Base-by-base conservation (phyloP, 768 basidiomycete species). In the Suillus hirtellus region DNA sequence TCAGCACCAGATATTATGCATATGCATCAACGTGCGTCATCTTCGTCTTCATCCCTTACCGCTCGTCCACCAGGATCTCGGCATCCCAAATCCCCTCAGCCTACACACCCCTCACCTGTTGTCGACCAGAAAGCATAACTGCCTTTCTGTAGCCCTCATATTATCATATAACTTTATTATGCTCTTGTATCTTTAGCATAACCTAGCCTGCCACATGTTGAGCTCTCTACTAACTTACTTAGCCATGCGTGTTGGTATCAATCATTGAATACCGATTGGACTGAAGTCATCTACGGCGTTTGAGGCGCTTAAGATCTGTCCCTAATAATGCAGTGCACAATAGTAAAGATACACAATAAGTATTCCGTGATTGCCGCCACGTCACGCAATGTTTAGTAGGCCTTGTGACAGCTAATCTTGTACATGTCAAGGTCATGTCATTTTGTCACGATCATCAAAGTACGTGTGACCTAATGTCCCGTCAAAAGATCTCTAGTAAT, bases 101-200 rank as follows among this genome's bases (percentile, higher is more conserved):
- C 62, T 27, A 52, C 62, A 42, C 64, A 65, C 31, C 37, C 70
- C 47, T 59, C 67, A 2, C 47, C 71, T 37, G 46, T 60, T 42
- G 66, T 71, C 47, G 71, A 70, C 63, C 63, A 71, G 42, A 70
- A 64, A 59, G 70, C 73, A 67, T 80, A 61, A 70, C 59, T 6
- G 34, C 40, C 44, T 19, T 24, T 50, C 37, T 21, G 27, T 7
- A 38, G 31, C 27, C 46, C 19, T 24, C 64, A 58, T 60, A 65
- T 66, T 68, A 68, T 70, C 52, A 68, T 65, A 56, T 46, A 56
- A 62, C 64, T 38, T 67, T 74, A 74, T 69, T 65, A 42, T 24
- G n/a, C 61, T 34, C 49, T 15, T 71, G 67, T 75, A 75, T 71
- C 66, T 65, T 65, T 70, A 72, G 58, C 59, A 44, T 24, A 34